Conservation (phyloP, 768 basidiomycete genomes). For the Collybiopsis confluens region DNA sequence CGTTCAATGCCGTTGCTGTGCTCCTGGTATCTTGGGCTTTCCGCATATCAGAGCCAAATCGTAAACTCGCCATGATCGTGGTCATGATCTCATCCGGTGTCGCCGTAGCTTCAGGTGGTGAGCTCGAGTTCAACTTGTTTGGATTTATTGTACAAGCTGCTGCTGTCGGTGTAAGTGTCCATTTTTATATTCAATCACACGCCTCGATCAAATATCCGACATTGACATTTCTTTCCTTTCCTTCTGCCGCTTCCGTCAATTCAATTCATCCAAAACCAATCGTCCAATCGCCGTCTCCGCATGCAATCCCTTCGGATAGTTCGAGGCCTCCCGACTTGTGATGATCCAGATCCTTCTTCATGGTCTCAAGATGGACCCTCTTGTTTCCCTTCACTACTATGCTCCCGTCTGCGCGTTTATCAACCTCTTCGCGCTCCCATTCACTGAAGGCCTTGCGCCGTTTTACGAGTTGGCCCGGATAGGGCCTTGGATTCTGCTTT, state of each 20-base stretch:
- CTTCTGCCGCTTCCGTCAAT: too few species aligned
- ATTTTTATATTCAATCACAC: background rate
- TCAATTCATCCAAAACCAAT: background rate
- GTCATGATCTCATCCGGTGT: conserved; percentile 89
- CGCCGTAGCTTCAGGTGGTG: conserved; percentile 85
- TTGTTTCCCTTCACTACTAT: conserved; percentile 94
- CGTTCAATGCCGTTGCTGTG: conserved; percentile 87
- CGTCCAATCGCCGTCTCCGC: background rate
- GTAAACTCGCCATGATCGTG: conserved; percentile 77
- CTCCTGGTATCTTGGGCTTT: conserved; percentile 90
- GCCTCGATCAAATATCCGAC: background rate
- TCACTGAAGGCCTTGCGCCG: conserved; percentile 88
- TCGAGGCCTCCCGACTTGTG: conserved; percentile 91
- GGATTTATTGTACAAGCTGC: conserved; percentile 88
- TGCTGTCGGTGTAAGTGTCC: conserved; percentile 69
- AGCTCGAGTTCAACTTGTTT: conserved; percentile 76
- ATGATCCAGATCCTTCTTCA: conserved; percentile 95
- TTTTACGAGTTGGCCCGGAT: conserved; percentile 67
- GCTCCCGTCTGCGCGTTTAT: conserved; percentile 92
- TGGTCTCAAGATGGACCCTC: conserved; percentile 96
- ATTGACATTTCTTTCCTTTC: background rate
- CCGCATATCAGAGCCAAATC: conserved; percentile 84
- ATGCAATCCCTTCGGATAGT: conserved; percentile 36
- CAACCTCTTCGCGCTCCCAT: conserved; percentile 81
- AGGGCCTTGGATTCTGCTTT: conserved; percentile 67